phyloP scores from a whole-genome alignment of 176 grass and related monocot species.

The Tillandsia leiboldiana region DNA sequence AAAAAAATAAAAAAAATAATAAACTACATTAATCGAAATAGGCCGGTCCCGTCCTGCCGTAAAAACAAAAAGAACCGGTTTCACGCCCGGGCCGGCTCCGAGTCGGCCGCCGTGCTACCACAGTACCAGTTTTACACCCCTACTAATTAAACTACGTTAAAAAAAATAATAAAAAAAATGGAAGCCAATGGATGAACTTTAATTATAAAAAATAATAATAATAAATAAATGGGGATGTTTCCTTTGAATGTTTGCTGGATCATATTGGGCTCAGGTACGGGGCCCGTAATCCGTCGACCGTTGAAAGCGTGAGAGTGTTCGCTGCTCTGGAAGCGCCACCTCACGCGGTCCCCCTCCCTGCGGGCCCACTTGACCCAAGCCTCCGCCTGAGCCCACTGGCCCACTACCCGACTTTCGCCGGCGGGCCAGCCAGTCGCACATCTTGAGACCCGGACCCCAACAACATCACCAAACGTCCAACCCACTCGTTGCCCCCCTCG shows the following conservation, averaged over 20 bases:
- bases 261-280: background rate
- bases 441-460: background rate
- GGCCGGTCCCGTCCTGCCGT: too few relatives aligned
- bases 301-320: slow-evolving; percentile 30
- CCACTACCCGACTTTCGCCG: background rate
- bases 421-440: background rate
- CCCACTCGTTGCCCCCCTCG: background rate
- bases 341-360: slow-evolving; percentile 23
- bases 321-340: slow-evolving; percentile 52
- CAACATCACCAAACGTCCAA: background rate
- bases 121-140: too few relatives aligned
- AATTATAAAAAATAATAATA: too few relatives aligned
- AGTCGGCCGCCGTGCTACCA: too few relatives aligned
- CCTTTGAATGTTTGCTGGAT: background rate
- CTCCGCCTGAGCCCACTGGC: background rate
- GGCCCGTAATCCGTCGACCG: slow-evolving; percentile 37
- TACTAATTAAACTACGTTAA: too few relatives aligned
- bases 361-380: background rate
- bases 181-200: too few relatives aligned
- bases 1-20: too few relatives aligned
- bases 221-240: background rate
- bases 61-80: too few relatives aligned
- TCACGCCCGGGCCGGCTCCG: too few relatives aligned
- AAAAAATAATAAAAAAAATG: too few relatives aligned
- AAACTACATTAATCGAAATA: too few relatives aligned